Base-by-base conservation (phyloP, 2,329 filamentous ascomycete genomes). In the Ophiognomonia clavigignenti-juglandacearum region DNA sequence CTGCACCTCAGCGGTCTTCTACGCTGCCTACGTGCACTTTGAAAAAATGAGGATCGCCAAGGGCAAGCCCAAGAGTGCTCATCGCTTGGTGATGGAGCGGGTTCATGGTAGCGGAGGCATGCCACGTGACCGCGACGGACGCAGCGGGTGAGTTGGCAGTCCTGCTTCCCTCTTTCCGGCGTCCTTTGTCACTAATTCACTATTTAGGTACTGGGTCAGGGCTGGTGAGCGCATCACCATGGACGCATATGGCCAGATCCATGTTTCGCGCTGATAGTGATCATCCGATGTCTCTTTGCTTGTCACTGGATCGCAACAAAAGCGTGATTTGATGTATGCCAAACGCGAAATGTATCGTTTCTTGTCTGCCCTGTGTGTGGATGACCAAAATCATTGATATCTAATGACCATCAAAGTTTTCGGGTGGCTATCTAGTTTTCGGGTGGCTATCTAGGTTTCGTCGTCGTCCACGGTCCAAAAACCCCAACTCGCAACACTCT, bases 1-100 rank as follows among this genome's bases (percentile, higher is more conserved):
- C 2, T 71, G 71, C 40, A 70, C 66, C 1, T 68, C 59, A 36
- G 50, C 52, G 4, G 60, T 71, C 3, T 78, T 69, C 53, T 77
- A 79, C 52, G 67, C 66, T 4, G 64, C 63, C 0, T 78, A 78
- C 57, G 66, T 75, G 3, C 76, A 68, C 56, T 79, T 79, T 53
- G 73, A 80, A 61, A 78, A 78, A 61, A 38, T 72, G 53, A 58
- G 73, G n/a, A 59, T 78, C 27, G 62, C 61, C 48, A 62, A 74
- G 48, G 61, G 62, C 0, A 77, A 73, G 59, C 62, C 66, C 23
- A 77, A 78, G 63, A 66, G 59, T 20, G 68, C 71, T 54, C 65
- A 72, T 54, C 59, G 75, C 18, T 29, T 63, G 50, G 69, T 73
- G 41, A 76, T 77, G 71, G 72, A 77, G 56, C 37, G 42, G 2